These are phyloP conservation scores for Rhizopogon rudus DNA, from an alignment of 768 basidiomycete species.

Conservation along the genomic window DNA sequence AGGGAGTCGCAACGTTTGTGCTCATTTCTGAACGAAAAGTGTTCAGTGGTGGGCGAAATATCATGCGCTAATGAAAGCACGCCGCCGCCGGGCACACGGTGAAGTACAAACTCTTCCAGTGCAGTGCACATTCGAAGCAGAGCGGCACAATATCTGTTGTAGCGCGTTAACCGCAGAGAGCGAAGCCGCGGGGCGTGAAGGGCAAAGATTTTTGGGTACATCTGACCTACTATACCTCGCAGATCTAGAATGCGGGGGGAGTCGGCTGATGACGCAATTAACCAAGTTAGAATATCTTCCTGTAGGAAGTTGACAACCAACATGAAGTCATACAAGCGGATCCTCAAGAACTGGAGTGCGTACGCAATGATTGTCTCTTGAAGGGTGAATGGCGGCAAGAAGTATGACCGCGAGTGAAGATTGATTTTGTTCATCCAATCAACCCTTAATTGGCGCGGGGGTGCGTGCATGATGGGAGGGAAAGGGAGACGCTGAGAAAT, in stretches of 20 bases:
- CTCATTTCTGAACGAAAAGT: slow-evolving; percentile 29
- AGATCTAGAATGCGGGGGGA: slow-evolving; percentile 19
- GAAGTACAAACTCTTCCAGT: slow-evolving; percentile 36
- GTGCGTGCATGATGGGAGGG: too few relatives aligned
- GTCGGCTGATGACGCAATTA: slow-evolving; percentile 29
- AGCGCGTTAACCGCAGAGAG: slow-evolving; percentile 37
- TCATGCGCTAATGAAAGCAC: slow-evolving; percentile 18
- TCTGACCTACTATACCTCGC: slow-evolving; percentile 21
- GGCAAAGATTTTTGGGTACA: slow-evolving; percentile 18
- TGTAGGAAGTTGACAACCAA: slow-evolving; percentile 29
- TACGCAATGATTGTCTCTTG: too few relatives aligned
- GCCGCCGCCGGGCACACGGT: slow-evolving; percentile 27
- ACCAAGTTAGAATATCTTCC: slow-evolving; percentile 29
- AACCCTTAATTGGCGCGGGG: too few relatives aligned
- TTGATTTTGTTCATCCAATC: too few relatives aligned
- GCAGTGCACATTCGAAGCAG: slow-evolving; percentile 31
- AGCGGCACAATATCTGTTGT: slow-evolving; percentile 25
- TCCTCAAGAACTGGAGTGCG: too few relatives aligned
- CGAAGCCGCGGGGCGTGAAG: slow-evolving; percentile 29
- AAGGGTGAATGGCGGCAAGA: too few relatives aligned
- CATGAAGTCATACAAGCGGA: slow-evolving; percentile 37
- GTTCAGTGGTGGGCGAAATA: slow-evolving; percentile 35
- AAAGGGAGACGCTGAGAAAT: too few relatives aligned
- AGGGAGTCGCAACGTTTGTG: slow-evolving; percentile 12
- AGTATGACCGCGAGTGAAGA: too few relatives aligned